A percentile compares a stretch with the other conserved stretches of the same genome.
Conservation (phyloP, 1,139 yeast genomes). For the Yamadazyma blattariae region DNA sequence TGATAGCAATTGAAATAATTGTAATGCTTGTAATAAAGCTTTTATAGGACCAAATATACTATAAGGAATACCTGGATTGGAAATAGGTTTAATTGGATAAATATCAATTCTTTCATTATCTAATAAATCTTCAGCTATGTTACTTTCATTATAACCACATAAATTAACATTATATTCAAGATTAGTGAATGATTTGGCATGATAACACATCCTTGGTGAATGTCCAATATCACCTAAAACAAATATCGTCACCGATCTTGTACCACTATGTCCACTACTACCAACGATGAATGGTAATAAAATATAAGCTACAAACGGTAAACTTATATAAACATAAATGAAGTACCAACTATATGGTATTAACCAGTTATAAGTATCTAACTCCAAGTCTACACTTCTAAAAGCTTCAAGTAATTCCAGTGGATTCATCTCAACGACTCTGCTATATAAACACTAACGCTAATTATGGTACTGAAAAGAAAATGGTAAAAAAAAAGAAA, state of each 20-base stretch:
- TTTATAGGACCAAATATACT: conserved; percentile 58
- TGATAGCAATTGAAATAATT: conserved; percentile 47
- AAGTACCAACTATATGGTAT: conserved; percentile 38
- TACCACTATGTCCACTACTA: conserved; percentile 23
- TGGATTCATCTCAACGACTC: too few species aligned
- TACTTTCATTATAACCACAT: conserved; percentile 77
- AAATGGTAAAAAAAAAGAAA: too few species aligned
- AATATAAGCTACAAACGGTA: conserved; percentile 36
- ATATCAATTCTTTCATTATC: conserved; percentile 55
- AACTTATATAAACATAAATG: conserved; percentile 29
- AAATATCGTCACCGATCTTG: conserved; percentile 61
- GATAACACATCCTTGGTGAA: conserved; percentile 94
- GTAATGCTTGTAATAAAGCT: conserved; percentile 52
- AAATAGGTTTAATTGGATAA: conserved; percentile 45
- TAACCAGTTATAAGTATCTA: not conserved
- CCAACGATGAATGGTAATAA: conserved; percentile 29
- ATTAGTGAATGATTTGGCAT: conserved; percentile 74
- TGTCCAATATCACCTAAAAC: conserved; percentile 95
- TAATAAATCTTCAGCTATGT: conserved; percentile 47
- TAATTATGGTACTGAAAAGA: not conserved
- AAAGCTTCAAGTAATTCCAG: not conserved
- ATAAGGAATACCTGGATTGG: conserved; percentile 51
- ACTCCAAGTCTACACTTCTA: not conserved
- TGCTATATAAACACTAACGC: too few species aligned
- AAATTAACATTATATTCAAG: conserved; percentile 73